These are phyloP conservation scores for Pythium periplocum DNA, from an alignment of 352 stramenopile genomes.

Conservation along the genomic window DNA sequence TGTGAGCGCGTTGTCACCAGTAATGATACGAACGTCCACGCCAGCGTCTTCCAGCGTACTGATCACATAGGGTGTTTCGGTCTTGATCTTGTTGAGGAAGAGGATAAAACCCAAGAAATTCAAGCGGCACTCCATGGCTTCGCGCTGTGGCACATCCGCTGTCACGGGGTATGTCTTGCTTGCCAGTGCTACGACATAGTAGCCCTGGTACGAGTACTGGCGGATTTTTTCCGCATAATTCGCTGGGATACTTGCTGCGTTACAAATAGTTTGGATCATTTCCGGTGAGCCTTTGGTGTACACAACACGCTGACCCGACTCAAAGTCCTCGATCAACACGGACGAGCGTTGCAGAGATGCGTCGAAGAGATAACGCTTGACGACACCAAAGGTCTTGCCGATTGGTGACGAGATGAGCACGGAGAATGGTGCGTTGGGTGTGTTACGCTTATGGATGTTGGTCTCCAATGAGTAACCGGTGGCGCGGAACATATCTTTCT, in stretches of 20 bases:
- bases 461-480: conserved; percentile 56
- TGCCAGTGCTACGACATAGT: conserved; percentile 75
- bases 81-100: conserved; percentile 89
- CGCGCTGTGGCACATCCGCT: conserved; percentile 42
- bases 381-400: conserved; percentile 59
- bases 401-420: conserved; percentile 64
- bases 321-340: conserved; percentile 66
- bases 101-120: conserved; percentile 83
- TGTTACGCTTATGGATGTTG: conserved; percentile 39
- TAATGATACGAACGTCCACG: conserved; percentile 86
- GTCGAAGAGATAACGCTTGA: conserved; percentile 72
- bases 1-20: conserved; percentile 82
- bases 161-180: conserved; percentile 54
- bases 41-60: conserved; percentile 61
- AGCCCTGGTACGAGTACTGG: conserved; percentile 70
- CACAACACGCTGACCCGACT: conserved; percentile 46
- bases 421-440: conserved; percentile 48
- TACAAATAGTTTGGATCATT: conserved; percentile 57
- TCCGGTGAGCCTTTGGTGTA: conserved; percentile 75
- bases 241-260: conserved; percentile 44
- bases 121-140: conserved; percentile 72
- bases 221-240: conserved; percentile 63
- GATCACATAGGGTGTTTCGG: conserved; percentile 81
- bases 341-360: conserved; percentile 61
- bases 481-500: conserved; percentile 68